phyloP scores from a whole-genome alignment of 1,284 basidiomycete species.

The Ustilago trichophora region DNA sequence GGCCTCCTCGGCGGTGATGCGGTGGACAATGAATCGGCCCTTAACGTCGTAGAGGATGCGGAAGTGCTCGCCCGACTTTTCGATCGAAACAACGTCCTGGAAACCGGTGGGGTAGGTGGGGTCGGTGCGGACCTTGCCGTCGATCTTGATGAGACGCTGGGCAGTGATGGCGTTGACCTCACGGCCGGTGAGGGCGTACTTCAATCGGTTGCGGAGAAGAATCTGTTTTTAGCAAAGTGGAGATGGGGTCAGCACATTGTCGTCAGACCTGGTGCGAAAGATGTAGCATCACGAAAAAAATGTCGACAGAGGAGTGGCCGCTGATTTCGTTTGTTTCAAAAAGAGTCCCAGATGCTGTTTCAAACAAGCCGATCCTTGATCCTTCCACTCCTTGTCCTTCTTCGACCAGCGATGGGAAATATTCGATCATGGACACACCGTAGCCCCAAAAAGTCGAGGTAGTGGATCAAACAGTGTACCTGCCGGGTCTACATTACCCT shows the following conservation, averaged over 20 bases:
- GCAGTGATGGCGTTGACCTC: constrained; percentile 95
- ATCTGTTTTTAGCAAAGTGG: constrained; percentile 68
- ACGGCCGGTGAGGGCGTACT: constrained; percentile 95
- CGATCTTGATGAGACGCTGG: constrained; percentile 98
- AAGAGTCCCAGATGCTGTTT: too few relatives aligned
- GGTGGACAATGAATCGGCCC: constrained; percentile 98
- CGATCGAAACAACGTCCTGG: constrained; percentile 96
- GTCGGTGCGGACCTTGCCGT: constrained; percentile 98
- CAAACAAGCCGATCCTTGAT: too few relatives aligned
- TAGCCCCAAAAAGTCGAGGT: too few relatives aligned
- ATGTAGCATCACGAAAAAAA: too few relatives aligned
- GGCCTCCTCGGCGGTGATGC: constrained; percentile 97
- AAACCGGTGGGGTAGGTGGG: constrained; percentile 96
- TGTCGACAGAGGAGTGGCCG: too few relatives aligned
- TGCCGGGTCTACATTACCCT: too few relatives aligned
- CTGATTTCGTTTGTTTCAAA: too few relatives aligned
- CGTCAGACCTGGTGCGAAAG: too few relatives aligned
- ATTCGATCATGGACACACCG: too few relatives aligned
- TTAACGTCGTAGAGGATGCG: constrained; percentile 99
- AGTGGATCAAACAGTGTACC: too few relatives aligned
- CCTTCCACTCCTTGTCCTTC: too few relatives aligned
- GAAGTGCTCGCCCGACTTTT: constrained; percentile 99
- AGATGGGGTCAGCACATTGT: constrained; percentile 5
- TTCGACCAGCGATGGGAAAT: too few relatives aligned
- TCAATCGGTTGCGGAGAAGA: constrained; percentile 98